Evolutionary conservation across 2,329 filamentous ascomycete genomes (phyloP).

Genomic region (Pseudohalonectria lignicola): DNA sequence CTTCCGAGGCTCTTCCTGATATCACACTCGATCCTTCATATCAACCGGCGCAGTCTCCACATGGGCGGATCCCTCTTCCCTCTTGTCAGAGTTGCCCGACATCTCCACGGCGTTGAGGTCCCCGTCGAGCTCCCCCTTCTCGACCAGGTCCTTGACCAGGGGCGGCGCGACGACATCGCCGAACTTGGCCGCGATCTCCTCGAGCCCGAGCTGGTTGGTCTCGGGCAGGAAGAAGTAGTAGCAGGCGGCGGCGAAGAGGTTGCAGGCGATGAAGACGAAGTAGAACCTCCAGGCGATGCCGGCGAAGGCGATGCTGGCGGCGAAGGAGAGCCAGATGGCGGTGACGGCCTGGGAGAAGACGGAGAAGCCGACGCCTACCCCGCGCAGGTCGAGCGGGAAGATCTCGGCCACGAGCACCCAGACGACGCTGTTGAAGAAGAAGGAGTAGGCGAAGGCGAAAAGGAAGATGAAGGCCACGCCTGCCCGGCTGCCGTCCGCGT

Average conservation of each 20-base stretch:
- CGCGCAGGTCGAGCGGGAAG: slow-evolving; percentile 42
- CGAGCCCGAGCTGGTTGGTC: slow-evolving; percentile 19
- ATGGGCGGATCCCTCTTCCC: background rate
- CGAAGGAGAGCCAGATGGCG: slow-evolving; percentile 18
- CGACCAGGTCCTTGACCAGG: background rate
- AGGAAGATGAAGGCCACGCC: slow-evolving; percentile 21
- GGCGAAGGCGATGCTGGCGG: slow-evolving; percentile 16
- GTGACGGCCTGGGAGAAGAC: slow-evolving; percentile 17
- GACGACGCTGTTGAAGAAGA: slow-evolving; percentile 21
- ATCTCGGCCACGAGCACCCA: slow-evolving; percentile 22
- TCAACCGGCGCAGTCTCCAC: background rate
- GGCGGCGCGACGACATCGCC: slow-evolving; percentile 12
- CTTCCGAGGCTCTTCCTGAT: no score
- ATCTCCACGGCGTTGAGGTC: background rate
- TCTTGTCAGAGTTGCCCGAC: background rate
- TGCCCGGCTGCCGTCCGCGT: slow-evolving; percentile 11
- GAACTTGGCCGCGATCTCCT: slow-evolving; percentile 20
- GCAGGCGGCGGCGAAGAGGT: slow-evolving; percentile 14
- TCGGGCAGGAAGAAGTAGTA: slow-evolving; percentile 23
- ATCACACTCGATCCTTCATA: no score
- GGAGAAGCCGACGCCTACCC: slow-evolving; percentile 45
- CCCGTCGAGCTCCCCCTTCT: background rate
- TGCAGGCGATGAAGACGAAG: slow-evolving; percentile 20
- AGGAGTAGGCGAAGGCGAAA: slow-evolving; percentile 15
- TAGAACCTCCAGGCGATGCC: slow-evolving; percentile 19